Conservation (phyloP, 306 rosid genomes). For the Cercis canadensis region DNA sequence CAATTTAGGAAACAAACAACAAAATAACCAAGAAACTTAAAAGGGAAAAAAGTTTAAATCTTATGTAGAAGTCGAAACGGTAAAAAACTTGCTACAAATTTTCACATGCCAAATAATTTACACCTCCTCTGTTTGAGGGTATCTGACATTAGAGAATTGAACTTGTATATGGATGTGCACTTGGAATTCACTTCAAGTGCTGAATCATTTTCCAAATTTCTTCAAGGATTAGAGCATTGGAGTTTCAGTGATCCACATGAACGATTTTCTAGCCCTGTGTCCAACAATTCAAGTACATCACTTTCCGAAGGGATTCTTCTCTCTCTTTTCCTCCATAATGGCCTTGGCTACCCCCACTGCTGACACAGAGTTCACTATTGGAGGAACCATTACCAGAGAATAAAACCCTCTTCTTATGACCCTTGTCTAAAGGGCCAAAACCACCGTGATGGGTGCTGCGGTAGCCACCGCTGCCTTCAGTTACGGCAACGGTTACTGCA, state of each 20-base stretch:
- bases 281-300: slow-evolving; percentile 46
- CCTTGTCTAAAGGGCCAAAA: neutral
- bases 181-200: neutral
- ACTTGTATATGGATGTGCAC: no score
- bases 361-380: neutral
- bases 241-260: no score
- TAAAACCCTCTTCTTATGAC: neutral
- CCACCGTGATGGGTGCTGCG: neutral
- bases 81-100: no score
- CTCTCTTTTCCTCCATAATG: no score
- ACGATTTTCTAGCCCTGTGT: slow-evolving; percentile 3
- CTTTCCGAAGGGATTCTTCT: slow-evolving; percentile 39
- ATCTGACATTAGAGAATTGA: neutral
- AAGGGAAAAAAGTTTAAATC: no score
- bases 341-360: no score
- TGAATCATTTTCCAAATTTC: neutral
- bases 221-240: no score
- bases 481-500: neutral
- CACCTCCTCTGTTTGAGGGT: neutral
- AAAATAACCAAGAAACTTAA: no score
- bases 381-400: slow-evolving; percentile 9
- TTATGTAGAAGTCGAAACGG: no score
- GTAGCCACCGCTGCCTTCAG: no score
- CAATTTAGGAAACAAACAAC: no score
- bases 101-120: neutral